Percentiles rank a stretch among this genome's conserved stretches.
Evolutionary conservation across 768 basidiomycete species (phyloP).

Genomic region (Pleurotus platypus): DNA sequence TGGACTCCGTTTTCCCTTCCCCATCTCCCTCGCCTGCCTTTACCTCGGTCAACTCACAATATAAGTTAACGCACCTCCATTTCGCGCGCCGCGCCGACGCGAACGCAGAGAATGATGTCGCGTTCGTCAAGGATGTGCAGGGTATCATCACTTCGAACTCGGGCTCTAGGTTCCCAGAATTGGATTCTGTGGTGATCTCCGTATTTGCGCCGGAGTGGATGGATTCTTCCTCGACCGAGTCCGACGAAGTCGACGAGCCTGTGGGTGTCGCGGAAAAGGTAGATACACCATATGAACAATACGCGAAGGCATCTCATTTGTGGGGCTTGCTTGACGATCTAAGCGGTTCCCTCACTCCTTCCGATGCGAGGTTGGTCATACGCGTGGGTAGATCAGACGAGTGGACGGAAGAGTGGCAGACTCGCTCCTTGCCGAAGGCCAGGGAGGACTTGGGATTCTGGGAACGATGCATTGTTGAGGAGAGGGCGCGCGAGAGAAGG

Average conservation of each 20-base stretch:
- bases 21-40: no score
- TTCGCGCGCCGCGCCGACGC: slow-evolving; percentile 35
- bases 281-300: slow-evolving; percentile 18
- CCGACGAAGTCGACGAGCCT: slow-evolving; percentile 14
- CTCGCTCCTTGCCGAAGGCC: no score
- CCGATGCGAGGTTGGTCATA: background rate
- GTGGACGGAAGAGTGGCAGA: background rate
- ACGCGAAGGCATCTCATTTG: slow-evolving; percentile 13
- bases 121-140: slow-evolving; percentile 30
- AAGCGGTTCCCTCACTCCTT: background rate
- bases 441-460: no score
- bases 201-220: slow-evolving; percentile 23
- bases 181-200: slow-evolving; percentile 22
- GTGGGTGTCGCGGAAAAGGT: slow-evolving; percentile 22
- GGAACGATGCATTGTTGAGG: no score
- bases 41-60: no score
- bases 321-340: no score
- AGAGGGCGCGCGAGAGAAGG: no score
- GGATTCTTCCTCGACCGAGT: slow-evolving; percentile 9
- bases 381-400: background rate
- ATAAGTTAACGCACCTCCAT: slow-evolving; percentile 33
- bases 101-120: slow-evolving; percentile 36
- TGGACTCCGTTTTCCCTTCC: no score
- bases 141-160: slow-evolving; percentile 23
- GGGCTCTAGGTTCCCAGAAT: slow-evolving; percentile 21